Evolutionary conservation across 495 filamentous ascomycete genomes (phyloP), one percentile per base, ranked within the genome.

Genomic region (Xylaria venustula): DNA sequence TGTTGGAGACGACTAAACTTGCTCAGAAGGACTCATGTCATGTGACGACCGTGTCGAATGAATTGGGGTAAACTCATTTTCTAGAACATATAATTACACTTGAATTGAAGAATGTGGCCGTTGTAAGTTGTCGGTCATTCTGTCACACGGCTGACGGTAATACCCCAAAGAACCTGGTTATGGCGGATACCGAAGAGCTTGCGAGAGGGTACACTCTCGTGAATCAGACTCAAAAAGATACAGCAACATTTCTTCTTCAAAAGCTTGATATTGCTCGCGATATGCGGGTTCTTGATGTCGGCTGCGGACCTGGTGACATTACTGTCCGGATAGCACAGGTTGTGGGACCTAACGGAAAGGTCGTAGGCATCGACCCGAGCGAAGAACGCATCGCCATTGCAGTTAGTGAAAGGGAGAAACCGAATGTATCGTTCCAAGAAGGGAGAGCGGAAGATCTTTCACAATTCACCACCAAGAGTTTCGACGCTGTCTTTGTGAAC

Each of bases 401-500:
- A 22, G 17, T 46, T 14, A 14, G 15, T 23, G 44, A 46, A 46
- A 26, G 42, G 7, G 15, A 14, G 7, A 48, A 40, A 9, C 23
- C 54, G 14, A 50, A 41, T 14, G 15, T 64, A 17, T 48, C 49
- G 17, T 64, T 64, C 36, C 42, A 22, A 36, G 48, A 54, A 15
- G 62, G 57, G 15, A 54, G 25, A 50, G 62, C 62, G 4, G 62
- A 64, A 51, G 62, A 64, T 46, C 56, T 61, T 14, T 64, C 62
- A 19, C 57, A 44, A 2, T 64, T 64, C 42, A 17, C 57, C 17
- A 4, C 23, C 23, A 17, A 46, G 23, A 64, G 58, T 36, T 64
- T 64, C 32, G 56, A 64, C 46, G 49, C 49, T 19, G 26, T 64
- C 11, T 64, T 60, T 23, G 57, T 64, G 42, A 64, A 64, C 44